These are phyloP conservation scores for Begonia fuchsioides DNA, from an alignment of 306 rosid species.

Conservation along the genomic window DNA sequence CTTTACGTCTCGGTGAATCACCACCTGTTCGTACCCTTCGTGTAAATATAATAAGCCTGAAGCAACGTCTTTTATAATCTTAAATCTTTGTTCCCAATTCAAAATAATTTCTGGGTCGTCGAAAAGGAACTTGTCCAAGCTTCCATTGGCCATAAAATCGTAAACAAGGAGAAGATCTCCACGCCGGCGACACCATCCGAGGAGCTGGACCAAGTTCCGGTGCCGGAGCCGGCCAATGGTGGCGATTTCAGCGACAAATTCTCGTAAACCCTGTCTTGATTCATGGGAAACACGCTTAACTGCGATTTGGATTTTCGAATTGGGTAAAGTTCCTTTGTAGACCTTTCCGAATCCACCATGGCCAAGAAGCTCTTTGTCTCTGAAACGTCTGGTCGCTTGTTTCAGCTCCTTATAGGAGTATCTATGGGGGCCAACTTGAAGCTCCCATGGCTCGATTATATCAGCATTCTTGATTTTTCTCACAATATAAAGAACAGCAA, in stretches of 20 bases:
- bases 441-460: conserved; percentile 10
- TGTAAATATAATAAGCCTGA: conserved; percentile 7
- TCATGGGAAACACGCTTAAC: conserved; percentile 10
- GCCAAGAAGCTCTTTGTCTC: conserved; percentile 10
- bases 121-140: conserved; percentile 6
- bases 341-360: conserved; percentile 14
- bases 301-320: conserved; percentile 7
- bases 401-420: conserved; percentile 7
- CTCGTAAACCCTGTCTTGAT: conserved; percentile 12
- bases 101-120: conserved; percentile 5
- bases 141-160: conserved; percentile 8
- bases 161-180: conserved; percentile 8
- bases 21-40: conserved; percentile 18
- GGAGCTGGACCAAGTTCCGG: conserved; percentile 10
- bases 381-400: conserved; percentile 9
- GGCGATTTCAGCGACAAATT: conserved; percentile 10
- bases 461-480: conserved; percentile 5
- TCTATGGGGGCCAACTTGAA: conserved; percentile 7
- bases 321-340: conserved; percentile 8
- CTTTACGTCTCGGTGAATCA: conserved; percentile 27
- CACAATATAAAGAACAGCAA: neutral
- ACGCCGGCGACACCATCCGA: conserved; percentile 10
- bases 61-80: conserved; percentile 2
- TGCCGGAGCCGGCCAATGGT: conserved; percentile 9
- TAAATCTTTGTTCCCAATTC: conserved; percentile 5